Evolutionary conservation across 225 moss, liverwort and hornwort species (phyloP).

Genomic region (Pseudoscleropodium purum): DNA sequence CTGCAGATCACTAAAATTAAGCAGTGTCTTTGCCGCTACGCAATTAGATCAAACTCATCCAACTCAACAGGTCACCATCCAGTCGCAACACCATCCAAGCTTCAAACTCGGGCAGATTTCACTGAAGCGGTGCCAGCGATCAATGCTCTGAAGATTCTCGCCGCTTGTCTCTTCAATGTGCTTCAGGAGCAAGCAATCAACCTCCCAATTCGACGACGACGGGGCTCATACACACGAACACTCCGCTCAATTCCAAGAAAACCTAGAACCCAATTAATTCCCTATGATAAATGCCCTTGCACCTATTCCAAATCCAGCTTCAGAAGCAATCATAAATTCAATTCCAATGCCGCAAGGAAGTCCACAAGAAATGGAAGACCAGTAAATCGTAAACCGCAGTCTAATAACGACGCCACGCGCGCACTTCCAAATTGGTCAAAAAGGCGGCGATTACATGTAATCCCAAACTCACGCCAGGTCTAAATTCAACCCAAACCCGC

Average conservation of each 20-base stretch:
- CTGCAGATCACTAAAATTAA: not conserved
- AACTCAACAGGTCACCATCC: not conserved
- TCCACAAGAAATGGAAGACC: not conserved
- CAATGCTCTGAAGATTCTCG: not conserved
- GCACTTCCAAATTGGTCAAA: not conserved
- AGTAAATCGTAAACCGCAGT: not conserved
- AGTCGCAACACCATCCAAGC: not conserved
- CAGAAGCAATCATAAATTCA: not conserved
- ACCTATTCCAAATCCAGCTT: not conserved
- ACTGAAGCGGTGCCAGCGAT: not conserved
- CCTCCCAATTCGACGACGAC: not conserved
- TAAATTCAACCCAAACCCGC: not conserved
- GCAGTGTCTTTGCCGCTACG: not conserved
- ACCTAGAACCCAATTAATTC: not conserved
- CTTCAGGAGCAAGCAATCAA: not conserved
- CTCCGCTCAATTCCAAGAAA: not conserved
- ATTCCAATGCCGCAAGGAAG: not conserved
- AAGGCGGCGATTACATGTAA: not conserved
- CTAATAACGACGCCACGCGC: not conserved
- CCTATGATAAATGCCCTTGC: not conserved
- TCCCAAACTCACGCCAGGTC: not conserved
- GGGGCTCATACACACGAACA: not conserved
- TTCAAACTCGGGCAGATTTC: not conserved
- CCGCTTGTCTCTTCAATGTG: not conserved
- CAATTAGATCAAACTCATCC: not conserved